These are phyloP conservation scores for Rhizopus stolonifer DNA, from an alignment of 371 early-diverging fungal species.

Conservation along the genomic window DNA sequence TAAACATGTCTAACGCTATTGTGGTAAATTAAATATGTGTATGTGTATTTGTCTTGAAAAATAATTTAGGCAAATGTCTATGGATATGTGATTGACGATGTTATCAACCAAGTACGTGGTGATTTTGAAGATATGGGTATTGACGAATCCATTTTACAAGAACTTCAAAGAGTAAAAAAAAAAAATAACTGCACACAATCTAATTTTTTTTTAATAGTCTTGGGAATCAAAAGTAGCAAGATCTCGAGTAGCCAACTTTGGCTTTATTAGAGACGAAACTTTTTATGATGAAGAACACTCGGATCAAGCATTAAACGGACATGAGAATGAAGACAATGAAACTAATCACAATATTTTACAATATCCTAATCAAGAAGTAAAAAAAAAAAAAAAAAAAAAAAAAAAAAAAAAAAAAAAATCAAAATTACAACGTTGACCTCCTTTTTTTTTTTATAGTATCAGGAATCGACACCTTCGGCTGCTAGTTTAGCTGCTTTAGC, in stretches of 20 bases:
- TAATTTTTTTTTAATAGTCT: slow-evolving; percentile 41
- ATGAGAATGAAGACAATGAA: not conserved
- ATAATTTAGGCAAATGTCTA: slow-evolving; percentile 72
- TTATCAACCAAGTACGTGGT: slow-evolving; percentile 83
- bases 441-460: too few species aligned
- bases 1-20: slow-evolving; percentile 45
- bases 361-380: slow-evolving; percentile 9
- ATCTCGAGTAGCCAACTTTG: slow-evolving; percentile 77
- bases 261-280: slow-evolving; percentile 47
- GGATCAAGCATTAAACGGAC: not conserved
- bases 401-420: too few species aligned
- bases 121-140: slow-evolving; percentile 92
- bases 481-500: slow-evolving; percentile 10
- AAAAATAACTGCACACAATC: not conserved
- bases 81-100: slow-evolving; percentile 91
- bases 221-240: slow-evolving; percentile 86
- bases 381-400: not conserved
- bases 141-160: slow-evolving; percentile 82
- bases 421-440: too few species aligned
- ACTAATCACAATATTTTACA: slow-evolving; percentile 1
- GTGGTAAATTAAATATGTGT: slow-evolving; percentile 27
- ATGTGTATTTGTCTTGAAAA: not conserved
- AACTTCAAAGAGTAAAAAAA: slow-evolving; percentile 78
- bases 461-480: not conserved
- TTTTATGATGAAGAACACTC: slow-evolving; percentile 38